Base-by-base conservation (phyloP, 441 rosid genomes). In the Gossypium trilobum region DNA sequence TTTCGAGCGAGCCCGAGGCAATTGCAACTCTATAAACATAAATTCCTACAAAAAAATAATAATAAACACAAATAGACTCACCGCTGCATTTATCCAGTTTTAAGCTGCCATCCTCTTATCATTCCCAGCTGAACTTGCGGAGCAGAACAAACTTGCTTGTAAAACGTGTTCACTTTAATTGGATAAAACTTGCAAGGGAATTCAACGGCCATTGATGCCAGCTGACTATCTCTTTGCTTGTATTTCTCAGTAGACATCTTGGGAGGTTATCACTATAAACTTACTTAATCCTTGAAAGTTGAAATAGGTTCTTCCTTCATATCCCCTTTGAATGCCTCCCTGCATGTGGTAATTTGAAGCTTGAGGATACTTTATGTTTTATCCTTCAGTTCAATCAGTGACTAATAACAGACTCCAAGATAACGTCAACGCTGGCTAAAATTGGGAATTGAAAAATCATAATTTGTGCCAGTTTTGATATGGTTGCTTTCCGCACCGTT, bases 401-500 rank as follows among this genome's bases (percentile, higher is more conserved):
- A 33, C 55, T 4, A 60, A 9, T 72, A 62, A 71, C 23, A 33
- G 67, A 70, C 27, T 61, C 63, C 77, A 48, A 20, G 29, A 63
- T 58, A 70, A 27, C 57, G 63, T 71, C 62, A 22, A 51, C 62
- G 66, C 56, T n/a, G 59, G 59, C 11, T 68, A 54, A 31, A 25
- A 61, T 57, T 10, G 25, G 11, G 55, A 42, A 20, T 1, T 1
- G 5, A 59, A 50, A 73, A 7, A 67, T 89, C 85, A 95, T 61
- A 81, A 74, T 70, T 91, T 91, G 78, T 86, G 97, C 90, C 91
- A 87, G 79, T 88, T 87, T 68, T 84, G 92, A 77, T 88, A 89
- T 6, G 91, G 99, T 77, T 91, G 95, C 86, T 95, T 95, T 69
- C 99, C 99, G 83, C 87, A 84, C 63, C 82, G 84, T 88, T 94